Base-by-base conservation (phyloP, 2,329 filamentous ascomycete species). In the Fusarium pseudoanthophilum region DNA sequence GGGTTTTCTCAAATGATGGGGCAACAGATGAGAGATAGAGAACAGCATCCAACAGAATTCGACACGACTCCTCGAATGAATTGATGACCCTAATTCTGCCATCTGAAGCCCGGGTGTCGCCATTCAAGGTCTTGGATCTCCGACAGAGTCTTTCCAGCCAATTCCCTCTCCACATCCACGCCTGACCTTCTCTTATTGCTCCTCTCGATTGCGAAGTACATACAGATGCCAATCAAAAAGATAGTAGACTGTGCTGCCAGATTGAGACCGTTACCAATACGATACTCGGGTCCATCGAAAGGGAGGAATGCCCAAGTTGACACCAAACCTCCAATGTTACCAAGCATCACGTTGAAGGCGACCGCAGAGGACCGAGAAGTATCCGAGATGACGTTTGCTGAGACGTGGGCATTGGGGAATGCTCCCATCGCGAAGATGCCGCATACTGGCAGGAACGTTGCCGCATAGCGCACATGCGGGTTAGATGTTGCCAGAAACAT, bases 291-390 rank as follows among this genome's bases (percentile, higher is more conserved):
- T 16, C 53, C 53, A 45, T 57, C 53, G 16, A 57, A 57, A 21
- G 53, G 53, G 4, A 57, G 53, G 20, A 57, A 57, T 20, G 53
- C 53, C 53, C 53, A 57, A 46, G 53, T 57, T 21, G 53, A 57
- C 21, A 57, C 53, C n/a, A 57, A 26, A 15, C 53, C 53, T 21
- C 53, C 39, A 45, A 57, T 57, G 10, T 57, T 57, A 3, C 53
- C 53, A 26, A 57, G 53, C 53, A 57, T 57, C 16, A 57, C 53
- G 53, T 57, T 57, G 28, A 57, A 57, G 32, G 53, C 53, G 9
- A 57, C 28, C 13, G 28, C 53, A 13, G 53, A 57, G 5, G 53
- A 57, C 24, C 53, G 39, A 15, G 53, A 57, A 34, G 53, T 57
- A 57, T 57, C 53, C 3, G 53, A 57, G 18, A 57, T 24, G 18